Conservation (phyloP, 164 flowering plant species). For the Kalanchoe fedtschenkoi region DNA sequence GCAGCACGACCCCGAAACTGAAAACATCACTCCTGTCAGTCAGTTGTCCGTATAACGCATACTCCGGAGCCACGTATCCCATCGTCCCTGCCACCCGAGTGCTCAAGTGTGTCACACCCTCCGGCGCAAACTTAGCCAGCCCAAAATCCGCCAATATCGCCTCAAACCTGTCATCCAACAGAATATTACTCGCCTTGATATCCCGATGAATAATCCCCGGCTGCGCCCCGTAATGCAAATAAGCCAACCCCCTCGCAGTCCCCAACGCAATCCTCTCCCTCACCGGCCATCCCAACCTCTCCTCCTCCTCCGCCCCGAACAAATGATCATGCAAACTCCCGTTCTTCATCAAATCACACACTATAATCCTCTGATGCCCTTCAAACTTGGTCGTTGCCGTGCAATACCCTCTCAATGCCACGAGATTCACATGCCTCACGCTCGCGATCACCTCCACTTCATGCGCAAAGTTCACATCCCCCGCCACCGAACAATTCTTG, state of each 20-base stretch:
- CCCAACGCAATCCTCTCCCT: constrained; percentile 69
- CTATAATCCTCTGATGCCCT: constrained; percentile 78
- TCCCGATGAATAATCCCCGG: constrained; percentile 71
- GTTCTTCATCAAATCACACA: constrained; percentile 64
- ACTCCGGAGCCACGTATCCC: constrained; percentile 93
- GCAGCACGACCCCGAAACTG: constrained; percentile 78
- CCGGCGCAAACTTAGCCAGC: constrained; percentile 67
- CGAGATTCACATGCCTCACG: constrained; percentile 48
- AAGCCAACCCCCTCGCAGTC: constrained; percentile 68
- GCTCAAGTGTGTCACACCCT: constrained; percentile 76
- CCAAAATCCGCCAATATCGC: constrained; percentile 80
- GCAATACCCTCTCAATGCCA: constrained; percentile 49
- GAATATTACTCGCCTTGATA: constrained; percentile 77
- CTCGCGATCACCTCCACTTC: constrained; percentile 62
- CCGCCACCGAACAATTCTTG: constrained; percentile 70
- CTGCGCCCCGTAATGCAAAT: constrained; percentile 72
- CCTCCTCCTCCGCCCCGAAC: constrained; percentile 29
- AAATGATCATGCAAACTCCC: constrained; percentile 77
- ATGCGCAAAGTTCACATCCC: constrained; percentile 50
- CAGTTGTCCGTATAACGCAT: constrained; percentile 76
- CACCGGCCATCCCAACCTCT: constrained; percentile 62
- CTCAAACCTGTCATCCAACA: constrained; percentile 67
- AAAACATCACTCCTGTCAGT: constrained; percentile 79
- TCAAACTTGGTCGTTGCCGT: constrained; percentile 40
- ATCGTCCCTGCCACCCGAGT: constrained; percentile 84